Percentiles rank a stretch among this genome's conserved stretches.
Evolutionary conservation across 1,284 basidiomycete genomes (phyloP).

Genomic region (Pseudomicrostroma phylloplanum): DNA sequence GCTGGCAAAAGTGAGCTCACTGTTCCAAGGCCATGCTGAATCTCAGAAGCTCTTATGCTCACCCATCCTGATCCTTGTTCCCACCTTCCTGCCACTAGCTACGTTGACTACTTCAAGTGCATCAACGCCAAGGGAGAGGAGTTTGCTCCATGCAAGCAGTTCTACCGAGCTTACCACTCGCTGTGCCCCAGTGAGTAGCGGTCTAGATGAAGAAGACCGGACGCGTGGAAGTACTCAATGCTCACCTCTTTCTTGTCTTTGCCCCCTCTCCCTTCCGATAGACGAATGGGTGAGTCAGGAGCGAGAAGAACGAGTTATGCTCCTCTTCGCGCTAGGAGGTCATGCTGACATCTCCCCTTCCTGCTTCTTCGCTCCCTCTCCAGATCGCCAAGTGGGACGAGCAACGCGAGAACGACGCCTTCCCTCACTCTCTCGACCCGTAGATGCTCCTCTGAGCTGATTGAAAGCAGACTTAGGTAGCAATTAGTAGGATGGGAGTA

Average conservation of each 20-base stretch:
- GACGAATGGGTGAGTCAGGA: slow-evolving; percentile 46
- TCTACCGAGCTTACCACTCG: slow-evolving; percentile 91
- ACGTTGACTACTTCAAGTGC: slow-evolving; percentile 85
- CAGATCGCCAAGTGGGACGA: slow-evolving; percentile 50
- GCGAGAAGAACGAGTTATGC: background rate
- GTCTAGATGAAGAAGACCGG: too few relatives aligned
- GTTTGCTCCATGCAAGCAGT: slow-evolving; percentile 95
- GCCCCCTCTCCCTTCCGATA: slow-evolving; percentile 4
- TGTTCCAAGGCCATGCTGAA: background rate
- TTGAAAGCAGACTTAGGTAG: too few relatives aligned
- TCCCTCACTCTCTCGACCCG: slow-evolving; percentile 47
- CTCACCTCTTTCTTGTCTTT: background rate
- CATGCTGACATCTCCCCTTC: background rate
- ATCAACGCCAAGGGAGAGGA: slow-evolving; percentile 95
- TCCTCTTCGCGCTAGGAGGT: background rate
- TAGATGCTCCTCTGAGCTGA: slow-evolving; percentile 13
- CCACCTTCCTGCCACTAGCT: slow-evolving; percentile 21
- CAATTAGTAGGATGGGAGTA: too few relatives aligned
- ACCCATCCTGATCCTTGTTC: background rate
- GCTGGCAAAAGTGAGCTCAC: slow-evolving; percentile 47
- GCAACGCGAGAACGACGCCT: slow-evolving; percentile 45
- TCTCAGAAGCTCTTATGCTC: slow-evolving; percentile 1
- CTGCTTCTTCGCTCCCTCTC: background rate
- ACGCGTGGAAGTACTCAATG: too few relatives aligned
- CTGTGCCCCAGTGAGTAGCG: slow-evolving; percentile 87